These are phyloP conservation scores for Penicillium steckii DNA, from an alignment of 495 filamentous ascomycete species.

Conservation along the genomic window DNA sequence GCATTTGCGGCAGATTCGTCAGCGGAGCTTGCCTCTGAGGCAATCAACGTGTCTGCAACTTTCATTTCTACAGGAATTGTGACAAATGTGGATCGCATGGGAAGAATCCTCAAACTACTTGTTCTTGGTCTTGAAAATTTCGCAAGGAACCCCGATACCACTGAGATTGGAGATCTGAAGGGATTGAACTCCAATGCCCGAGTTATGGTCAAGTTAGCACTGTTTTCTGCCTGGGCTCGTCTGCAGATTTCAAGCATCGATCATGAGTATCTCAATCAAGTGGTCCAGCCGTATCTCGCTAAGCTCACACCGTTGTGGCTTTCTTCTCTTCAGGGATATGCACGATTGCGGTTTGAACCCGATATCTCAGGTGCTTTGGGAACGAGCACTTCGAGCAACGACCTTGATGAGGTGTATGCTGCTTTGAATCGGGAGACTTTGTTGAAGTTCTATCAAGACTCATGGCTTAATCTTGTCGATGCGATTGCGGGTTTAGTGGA, in stretches of 20 bases:
- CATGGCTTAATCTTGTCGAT: constrained; percentile 95
- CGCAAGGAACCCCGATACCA: constrained; percentile 74
- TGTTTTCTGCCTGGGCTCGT: constrained; percentile 98
- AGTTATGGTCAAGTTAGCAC: constrained; percentile 96
- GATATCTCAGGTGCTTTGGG: constrained; percentile 89
- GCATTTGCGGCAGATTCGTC: constrained; percentile 96
- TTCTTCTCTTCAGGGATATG: constrained; percentile 89
- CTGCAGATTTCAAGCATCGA: constrained; percentile 95
- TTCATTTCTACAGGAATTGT: constrained; percentile 98
- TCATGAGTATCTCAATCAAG: constrained; percentile 83
- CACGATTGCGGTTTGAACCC: constrained; percentile 89
- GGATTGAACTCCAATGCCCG: constrained; percentile 94
- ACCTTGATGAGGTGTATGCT: constrained; percentile 87
- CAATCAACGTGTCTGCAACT: constrained; percentile 94
- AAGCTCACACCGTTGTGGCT: constrained; percentile 92
- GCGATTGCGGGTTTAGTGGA: constrained; percentile 97
- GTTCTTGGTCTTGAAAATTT: constrained; percentile 93
- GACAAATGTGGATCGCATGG: constrained; percentile 97
- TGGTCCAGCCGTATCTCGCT: constrained; percentile 86
- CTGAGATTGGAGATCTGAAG: constrained; percentile 88
- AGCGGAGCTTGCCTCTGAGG: constrained; percentile 89
- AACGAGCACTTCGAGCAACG: constrained; percentile 63
- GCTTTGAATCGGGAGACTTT: constrained; percentile 92
- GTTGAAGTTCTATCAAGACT: constrained; percentile 94
- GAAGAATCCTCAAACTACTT: constrained; percentile 88